Percentiles rank a stretch among this genome's conserved stretches.
Conservation (phyloP, 441 rosid genomes). For the Pelargonium australe region DNA sequence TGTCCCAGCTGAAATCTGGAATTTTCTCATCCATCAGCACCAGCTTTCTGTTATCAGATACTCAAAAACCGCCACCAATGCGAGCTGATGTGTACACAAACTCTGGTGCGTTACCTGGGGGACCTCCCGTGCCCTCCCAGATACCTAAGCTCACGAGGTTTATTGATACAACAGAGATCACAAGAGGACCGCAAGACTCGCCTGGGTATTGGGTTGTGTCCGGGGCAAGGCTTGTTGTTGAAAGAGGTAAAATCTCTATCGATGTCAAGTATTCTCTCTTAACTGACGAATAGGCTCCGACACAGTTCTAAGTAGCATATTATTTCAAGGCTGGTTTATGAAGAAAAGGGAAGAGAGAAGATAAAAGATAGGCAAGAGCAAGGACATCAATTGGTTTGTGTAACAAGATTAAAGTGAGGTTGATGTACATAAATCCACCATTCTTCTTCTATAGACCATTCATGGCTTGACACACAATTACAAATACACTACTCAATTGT, state of each 20-base stretch:
- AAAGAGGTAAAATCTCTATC: slow-evolving; percentile 80
- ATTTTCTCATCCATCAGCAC: slow-evolving; percentile 69
- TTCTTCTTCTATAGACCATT: no score
- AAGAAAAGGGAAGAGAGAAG: no score
- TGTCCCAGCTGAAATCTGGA: slow-evolving; percentile 73
- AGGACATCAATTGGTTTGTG: no score
- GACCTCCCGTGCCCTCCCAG: slow-evolving; percentile 87
- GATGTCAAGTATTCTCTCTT: slow-evolving; percentile 82
- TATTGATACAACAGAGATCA: slow-evolving; percentile 86
- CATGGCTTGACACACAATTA: no score
- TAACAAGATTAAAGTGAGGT: no score
- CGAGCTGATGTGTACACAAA: slow-evolving; percentile 89
- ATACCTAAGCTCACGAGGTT: slow-evolving; percentile 78
- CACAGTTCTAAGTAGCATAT: no score
- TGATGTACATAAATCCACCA: no score
- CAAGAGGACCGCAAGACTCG: slow-evolving; percentile 81
- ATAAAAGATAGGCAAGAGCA: no score
- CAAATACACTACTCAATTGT: no score
- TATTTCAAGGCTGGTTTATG: no score
- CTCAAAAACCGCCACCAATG: slow-evolving; percentile 63
- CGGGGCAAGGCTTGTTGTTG: slow-evolving; percentile 75
- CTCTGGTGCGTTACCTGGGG: slow-evolving; percentile 84
- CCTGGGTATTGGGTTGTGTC: slow-evolving; percentile 99
- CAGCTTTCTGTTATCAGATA: slow-evolving; percentile 57
- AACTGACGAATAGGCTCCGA: slow-evolving; percentile 57